Evolutionary conservation across 768 basidiomycete species (phyloP).

Genomic region (Kwoniella dendrophila): DNA sequence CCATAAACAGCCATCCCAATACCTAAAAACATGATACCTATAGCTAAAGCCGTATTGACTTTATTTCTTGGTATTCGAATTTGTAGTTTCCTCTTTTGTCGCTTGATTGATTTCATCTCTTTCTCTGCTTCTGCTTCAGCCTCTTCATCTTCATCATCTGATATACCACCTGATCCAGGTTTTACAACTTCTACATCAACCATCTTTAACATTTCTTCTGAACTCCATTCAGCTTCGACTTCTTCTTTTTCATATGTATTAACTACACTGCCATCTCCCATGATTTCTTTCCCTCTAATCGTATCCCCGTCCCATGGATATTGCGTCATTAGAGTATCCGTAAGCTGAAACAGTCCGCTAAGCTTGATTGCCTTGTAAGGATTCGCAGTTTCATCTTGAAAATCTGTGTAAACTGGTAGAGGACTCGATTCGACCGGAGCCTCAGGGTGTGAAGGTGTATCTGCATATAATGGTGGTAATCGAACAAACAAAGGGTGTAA

Average conservation of each 20-base stretch:
- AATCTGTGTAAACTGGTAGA: neutral
- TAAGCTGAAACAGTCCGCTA: conserved; percentile 47
- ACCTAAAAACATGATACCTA: conserved; percentile 35
- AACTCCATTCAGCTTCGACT: conserved; percentile 15
- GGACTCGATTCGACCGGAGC: neutral
- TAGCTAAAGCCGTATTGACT: conserved; percentile 28
- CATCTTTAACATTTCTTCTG: conserved; percentile 18
- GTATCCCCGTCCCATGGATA: conserved; percentile 48
- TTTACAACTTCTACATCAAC: conserved; percentile 34
- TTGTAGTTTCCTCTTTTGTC: conserved; percentile 12
- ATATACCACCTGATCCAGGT: conserved; percentile 23
- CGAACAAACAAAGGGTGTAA: conserved; percentile 56
- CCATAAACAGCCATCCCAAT: conserved; percentile 39
- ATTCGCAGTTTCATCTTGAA: conserved; percentile 31
- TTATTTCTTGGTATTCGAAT: conserved; percentile 27
- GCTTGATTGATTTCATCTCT: neutral
- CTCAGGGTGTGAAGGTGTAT: conserved; percentile 29
- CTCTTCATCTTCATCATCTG: conserved; percentile 39
- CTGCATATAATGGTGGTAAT: conserved; percentile 51
- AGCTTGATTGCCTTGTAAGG: conserved; percentile 50
- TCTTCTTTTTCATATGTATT: conserved; percentile 41
- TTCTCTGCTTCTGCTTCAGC: neutral
- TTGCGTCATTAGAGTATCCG: conserved; percentile 38
- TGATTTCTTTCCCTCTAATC: conserved; percentile 48
- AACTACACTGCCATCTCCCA: conserved; percentile 50